Evolutionary conservation across 768 basidiomycete species (phyloP).

Genomic region (Lyophyllum semitale): DNA sequence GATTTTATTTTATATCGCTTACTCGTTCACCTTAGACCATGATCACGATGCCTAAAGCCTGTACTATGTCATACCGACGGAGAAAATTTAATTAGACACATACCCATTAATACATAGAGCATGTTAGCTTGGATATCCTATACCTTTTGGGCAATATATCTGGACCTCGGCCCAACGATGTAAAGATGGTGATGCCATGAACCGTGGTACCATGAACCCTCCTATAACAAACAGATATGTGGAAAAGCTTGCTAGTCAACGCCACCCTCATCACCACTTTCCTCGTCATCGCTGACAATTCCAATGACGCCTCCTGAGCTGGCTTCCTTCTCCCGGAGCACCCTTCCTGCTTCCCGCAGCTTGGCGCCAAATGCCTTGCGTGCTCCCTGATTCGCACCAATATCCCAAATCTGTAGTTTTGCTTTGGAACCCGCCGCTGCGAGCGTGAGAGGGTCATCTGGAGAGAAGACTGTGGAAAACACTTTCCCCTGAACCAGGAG

Average conservation of each 20-base stretch:
- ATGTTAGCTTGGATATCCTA: slow-evolving; percentile 2
- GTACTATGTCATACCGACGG: slow-evolving; percentile 66
- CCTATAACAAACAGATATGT: not conserved
- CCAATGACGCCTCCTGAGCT: slow-evolving; percentile 66
- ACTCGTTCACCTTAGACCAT: slow-evolving; percentile 63
- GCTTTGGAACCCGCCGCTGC: slow-evolving; percentile 95
- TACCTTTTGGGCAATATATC: not conserved
- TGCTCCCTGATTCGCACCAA: slow-evolving; percentile 79
- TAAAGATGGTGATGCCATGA: not conserved
- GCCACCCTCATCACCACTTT: slow-evolving; percentile 52
- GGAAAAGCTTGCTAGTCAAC: slow-evolving; percentile 14
- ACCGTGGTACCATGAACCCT: not conserved
- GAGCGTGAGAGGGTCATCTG: slow-evolving; percentile 90
- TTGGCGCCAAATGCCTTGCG: slow-evolving; percentile 83
- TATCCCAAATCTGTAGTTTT: slow-evolving; percentile 94
- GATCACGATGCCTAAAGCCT: slow-evolving; percentile 86
- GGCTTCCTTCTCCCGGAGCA: slow-evolving; percentile 60
- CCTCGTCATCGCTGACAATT: slow-evolving; percentile 71
- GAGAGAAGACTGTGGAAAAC: slow-evolving; percentile 89
- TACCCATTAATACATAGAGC: not conserved
- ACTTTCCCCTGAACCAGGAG: slow-evolving; percentile 80
- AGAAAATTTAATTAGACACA: slow-evolving; percentile 50
- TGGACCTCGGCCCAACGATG: not conserved
- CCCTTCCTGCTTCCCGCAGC: slow-evolving; percentile 70
- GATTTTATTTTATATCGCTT: not conserved